Evolutionary conservation across 2,329 filamentous ascomycete species (phyloP).

Genomic region (Colletotrichum filicis): DNA sequence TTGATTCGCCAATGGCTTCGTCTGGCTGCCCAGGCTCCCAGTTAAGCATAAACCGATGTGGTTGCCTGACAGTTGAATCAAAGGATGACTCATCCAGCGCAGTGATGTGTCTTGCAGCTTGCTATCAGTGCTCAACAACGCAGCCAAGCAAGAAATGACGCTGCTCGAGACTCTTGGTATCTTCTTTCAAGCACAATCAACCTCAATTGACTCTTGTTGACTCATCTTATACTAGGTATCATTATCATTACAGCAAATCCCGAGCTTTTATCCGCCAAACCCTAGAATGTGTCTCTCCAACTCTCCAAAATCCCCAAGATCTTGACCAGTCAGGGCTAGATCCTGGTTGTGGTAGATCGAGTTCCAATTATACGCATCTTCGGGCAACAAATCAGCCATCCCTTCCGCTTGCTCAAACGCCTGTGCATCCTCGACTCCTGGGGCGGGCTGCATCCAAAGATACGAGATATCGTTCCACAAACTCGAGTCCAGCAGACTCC

Average conservation of each 20-base stretch:
- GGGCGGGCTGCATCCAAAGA: slow-evolving; percentile 14
- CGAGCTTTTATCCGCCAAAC: not conserved
- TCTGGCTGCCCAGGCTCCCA: not conserved
- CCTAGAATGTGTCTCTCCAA: slow-evolving; percentile 18
- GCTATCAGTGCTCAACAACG: fast-evolving
- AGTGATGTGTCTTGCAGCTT: not conserved
- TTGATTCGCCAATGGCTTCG: not conserved
- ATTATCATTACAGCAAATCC: not conserved
- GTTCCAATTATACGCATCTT: slow-evolving; percentile 7
- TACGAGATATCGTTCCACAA: slow-evolving; percentile 32
- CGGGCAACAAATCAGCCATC: slow-evolving; percentile 1
- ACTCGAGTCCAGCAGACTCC: slow-evolving; percentile 28
- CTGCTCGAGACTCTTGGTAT: not conserved
- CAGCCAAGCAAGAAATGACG: not conserved
- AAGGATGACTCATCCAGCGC: not conserved
- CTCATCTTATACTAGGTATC: fast-evolving
- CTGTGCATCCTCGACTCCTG: not conserved
- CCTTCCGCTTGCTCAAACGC: not conserved
- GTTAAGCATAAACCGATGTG: not conserved
- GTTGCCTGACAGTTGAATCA: not conserved
- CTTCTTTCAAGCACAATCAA: not conserved
- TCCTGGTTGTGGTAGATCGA: slow-evolving; percentile 20
- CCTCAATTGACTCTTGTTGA: not conserved
- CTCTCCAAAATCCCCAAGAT: slow-evolving; percentile 24
- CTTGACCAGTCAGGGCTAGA: slow-evolving; percentile 7